phyloP scores from a whole-genome alignment of 1,284 basidiomycete genomes.

The Sanghuangporus weigelae region DNA sequence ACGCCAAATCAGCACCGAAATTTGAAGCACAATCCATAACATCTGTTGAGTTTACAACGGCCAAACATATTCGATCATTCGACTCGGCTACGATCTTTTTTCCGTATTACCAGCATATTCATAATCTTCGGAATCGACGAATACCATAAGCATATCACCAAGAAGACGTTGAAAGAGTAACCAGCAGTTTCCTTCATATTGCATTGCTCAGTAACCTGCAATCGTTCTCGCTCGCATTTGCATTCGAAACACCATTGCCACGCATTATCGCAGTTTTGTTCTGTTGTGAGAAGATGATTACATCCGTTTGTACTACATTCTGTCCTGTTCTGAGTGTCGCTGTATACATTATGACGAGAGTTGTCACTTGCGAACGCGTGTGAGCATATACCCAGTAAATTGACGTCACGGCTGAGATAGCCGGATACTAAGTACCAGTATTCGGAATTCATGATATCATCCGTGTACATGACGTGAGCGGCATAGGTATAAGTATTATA shows the following conservation, averaged over 20 bases:
- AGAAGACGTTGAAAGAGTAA: not conserved
- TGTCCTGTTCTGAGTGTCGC: too few species aligned
- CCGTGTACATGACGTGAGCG: not conserved
- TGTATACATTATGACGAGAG: too few species aligned
- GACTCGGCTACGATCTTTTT: conserved; percentile 1
- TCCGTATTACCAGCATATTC: not conserved
- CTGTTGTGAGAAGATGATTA: not conserved
- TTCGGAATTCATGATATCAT: not conserved
- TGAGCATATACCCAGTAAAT: not conserved
- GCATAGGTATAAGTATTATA: not conserved
- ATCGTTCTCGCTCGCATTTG: not conserved
- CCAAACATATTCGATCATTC: not conserved
- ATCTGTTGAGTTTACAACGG: conserved; percentile 4
- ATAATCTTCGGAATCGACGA: conserved; percentile 1
- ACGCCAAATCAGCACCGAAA: conserved; percentile 11
- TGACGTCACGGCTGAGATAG: not conserved
- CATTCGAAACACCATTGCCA: not conserved
- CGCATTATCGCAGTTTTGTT: not conserved
- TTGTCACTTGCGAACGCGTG: too few species aligned
- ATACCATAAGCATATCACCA: not conserved
- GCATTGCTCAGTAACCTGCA: not conserved
- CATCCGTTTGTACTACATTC: not conserved
- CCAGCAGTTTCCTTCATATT: not conserved
- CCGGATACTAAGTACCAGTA: not conserved
- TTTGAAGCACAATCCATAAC: conserved; percentile 4